phyloP scores from a whole-genome alignment of 1,284 basidiomycete genomes.

The Prillingera fragicola region DNA sequence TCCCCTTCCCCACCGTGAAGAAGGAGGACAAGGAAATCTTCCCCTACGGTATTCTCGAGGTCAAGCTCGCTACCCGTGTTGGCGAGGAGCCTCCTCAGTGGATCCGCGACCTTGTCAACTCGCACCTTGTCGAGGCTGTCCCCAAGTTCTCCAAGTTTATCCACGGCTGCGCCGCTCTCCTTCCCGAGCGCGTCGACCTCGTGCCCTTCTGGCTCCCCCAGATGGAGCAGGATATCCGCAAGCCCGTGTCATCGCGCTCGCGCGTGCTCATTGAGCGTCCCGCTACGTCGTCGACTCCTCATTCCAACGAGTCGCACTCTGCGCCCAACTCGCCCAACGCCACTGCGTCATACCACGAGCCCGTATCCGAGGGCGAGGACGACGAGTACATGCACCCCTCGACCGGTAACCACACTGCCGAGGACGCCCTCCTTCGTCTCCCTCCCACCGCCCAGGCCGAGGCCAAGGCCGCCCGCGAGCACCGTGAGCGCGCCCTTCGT shows the following conservation, averaged over 20 bases:
- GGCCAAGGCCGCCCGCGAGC: slow-evolving; percentile 74
- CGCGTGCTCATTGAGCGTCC: slow-evolving; percentile 69
- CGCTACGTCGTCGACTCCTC: slow-evolving; percentile 33
- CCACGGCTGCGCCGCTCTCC: slow-evolving; percentile 88
- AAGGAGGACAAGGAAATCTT: slow-evolving; percentile 85
- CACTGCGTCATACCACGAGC: slow-evolving; percentile 63
- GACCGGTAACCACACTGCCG: slow-evolving; percentile 58
- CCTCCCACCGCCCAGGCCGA: slow-evolving; percentile 65
- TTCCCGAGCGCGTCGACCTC: slow-evolving; percentile 92
- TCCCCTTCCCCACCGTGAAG: slow-evolving; percentile 75
- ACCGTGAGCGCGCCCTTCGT: slow-evolving; percentile 70
- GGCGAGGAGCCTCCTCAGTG: slow-evolving; percentile 95
- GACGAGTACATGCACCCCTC: slow-evolving; percentile 65
- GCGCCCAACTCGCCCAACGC: slow-evolving; percentile 43
- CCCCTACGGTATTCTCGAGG: slow-evolving; percentile 89
- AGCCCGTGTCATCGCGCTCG: slow-evolving; percentile 69
- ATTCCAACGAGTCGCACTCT: slow-evolving; percentile 43
- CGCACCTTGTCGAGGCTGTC: slow-evolving; percentile 87
- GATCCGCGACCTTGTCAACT: slow-evolving; percentile 91
- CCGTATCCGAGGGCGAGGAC: slow-evolving; percentile 74
- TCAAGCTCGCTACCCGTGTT: slow-evolving; percentile 93
- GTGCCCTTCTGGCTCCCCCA: slow-evolving; percentile 87
- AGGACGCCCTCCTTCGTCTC: slow-evolving; percentile 70
- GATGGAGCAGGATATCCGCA: slow-evolving; percentile 92
- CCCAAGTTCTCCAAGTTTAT: slow-evolving; percentile 87